Base-by-base conservation (phyloP, 2,329 filamentous ascomycete species). In the Colletotrichum euphorbiae region DNA sequence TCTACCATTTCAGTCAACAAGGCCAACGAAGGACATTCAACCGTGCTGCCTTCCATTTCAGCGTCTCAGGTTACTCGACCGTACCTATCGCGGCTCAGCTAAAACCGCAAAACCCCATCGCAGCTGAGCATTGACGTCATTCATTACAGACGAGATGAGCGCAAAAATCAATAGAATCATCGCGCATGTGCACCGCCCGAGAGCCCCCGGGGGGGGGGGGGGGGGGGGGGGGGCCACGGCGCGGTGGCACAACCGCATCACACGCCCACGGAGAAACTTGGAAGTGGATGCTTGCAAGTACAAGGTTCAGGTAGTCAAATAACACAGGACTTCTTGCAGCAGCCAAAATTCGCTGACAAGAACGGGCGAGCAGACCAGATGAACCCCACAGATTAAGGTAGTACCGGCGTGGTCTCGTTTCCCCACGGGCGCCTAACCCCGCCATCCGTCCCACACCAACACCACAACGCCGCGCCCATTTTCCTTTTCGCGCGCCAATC, bases 361-460 rank as follows among this genome's bases (percentile, higher is more conserved):
- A 43, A 12, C 43, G 12, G 42, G 19, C 24, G 6, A n/a, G 57
- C 6, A 11, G 62, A 62, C 42, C 64, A 42, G 59, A 52, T 1
- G 36, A 67, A 62, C 64, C 43, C 58, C 64, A 67, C 58, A 51
- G 7, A 67, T 21, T 57, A 57, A 62, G 58, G 43, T 67, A 24
- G 43, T 51, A 52, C 15, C 46, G 46, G 48, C 31, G n/a, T 1
- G 3, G 31, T 8, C 51, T 54, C 33, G 31, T 8, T 33, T 54
- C 33, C 51, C 51, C 51, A 1, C 8, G 51, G 33, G 51, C 51
- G 31, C n/a, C 31, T 54, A 31, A 64, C 65, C 60, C 52, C 43
- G 60, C 60, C 54, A 38, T 13, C 31, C 33, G 19, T 1, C 13
- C 38, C 6, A 5, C 19, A 54, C 0, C 45, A 0, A 8, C 15